phyloP scores from a whole-genome alignment of 176 grass and related monocot species.

The Puya raimondii region DNA sequence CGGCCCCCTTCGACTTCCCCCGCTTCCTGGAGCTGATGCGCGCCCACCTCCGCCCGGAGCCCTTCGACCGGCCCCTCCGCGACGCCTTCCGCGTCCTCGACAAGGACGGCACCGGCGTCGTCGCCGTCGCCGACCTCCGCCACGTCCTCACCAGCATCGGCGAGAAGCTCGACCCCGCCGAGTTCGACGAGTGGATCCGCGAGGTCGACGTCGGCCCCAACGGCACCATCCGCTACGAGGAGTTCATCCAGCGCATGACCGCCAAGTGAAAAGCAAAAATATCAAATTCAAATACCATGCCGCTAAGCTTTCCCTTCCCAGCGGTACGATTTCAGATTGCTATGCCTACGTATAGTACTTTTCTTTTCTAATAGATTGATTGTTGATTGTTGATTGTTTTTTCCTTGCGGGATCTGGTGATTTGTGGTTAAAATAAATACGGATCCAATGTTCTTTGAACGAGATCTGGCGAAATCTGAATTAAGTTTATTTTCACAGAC shows the following conservation, averaged over 20 bases:
- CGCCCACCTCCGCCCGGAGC: constrained; percentile 69
- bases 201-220: constrained; percentile 78
- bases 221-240: constrained; percentile 91
- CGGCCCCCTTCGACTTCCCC: constrained; percentile 69
- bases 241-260: constrained; percentile 91
- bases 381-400: too few species aligned
- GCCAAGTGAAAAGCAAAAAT: constrained; percentile 45
- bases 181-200: constrained; percentile 99
- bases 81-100: constrained; percentile 97
- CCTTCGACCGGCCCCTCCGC: constrained; percentile 84
- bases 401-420: too few species aligned
- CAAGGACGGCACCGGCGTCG: constrained; percentile 77
- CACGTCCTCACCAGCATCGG: constrained; percentile 95
- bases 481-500: too few species aligned
- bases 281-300: too few species aligned
- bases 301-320: too few species aligned
- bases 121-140: constrained; percentile 86
- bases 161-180: constrained; percentile 87
- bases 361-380: too few species aligned
- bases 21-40: constrained; percentile 89
- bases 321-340: too few species aligned
- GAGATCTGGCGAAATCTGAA: too few species aligned
- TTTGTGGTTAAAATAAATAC: too few species aligned
- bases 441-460: too few species aligned
- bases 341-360: too few species aligned